These are phyloP conservation scores for Phytopythium montanum DNA, from an alignment of 352 stramenopile species.

Conservation along the genomic window DNA sequence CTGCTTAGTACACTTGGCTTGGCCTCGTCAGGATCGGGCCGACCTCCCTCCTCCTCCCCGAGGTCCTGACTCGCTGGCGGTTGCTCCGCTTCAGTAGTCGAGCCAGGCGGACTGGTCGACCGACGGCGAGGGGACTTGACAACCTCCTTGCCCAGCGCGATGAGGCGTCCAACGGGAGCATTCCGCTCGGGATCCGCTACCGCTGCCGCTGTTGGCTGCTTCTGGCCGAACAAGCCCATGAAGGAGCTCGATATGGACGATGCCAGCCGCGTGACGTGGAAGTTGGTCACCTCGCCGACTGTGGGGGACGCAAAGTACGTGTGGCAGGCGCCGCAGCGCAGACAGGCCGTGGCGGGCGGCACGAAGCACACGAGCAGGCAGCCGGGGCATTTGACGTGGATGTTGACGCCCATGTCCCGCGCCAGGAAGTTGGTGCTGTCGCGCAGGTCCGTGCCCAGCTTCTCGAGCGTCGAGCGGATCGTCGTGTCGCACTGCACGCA, in stretches of 20 bases:
- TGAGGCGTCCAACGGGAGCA: conserved; percentile 48
- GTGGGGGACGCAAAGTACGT: conserved; percentile 82
- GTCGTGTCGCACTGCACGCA: conserved; percentile 76
- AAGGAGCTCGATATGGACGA: conserved; percentile 79
- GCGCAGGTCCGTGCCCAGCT: conserved; percentile 63
- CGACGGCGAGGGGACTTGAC: conserved; percentile 23
- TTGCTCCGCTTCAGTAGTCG: conserved; percentile 6
- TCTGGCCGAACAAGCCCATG: conserved; percentile 57
- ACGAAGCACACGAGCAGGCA: conserved; percentile 73
- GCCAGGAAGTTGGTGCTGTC: conserved; percentile 81
- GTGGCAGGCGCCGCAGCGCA: conserved; percentile 75
- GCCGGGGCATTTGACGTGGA: conserved; percentile 80
- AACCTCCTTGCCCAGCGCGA: conserved; percentile 56
- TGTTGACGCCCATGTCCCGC: conserved; percentile 80
- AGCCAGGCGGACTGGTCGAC: neutral
- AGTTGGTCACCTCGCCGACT: conserved; percentile 79
- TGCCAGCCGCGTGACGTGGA: conserved; percentile 74
- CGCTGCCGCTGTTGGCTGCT: conserved; percentile 19
- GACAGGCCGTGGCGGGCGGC: conserved; percentile 65
- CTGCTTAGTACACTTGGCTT: neutral
- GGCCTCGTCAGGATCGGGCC: neutral
- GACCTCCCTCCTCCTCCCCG: neutral
- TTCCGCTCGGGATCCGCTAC: conserved; percentile 34
- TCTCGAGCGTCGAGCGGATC: conserved; percentile 72
- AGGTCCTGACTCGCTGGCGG: conserved; percentile 1